These are phyloP conservation scores for Monilinia polystroma DNA, from an alignment of 2,329 filamentous ascomycete genomes.

Conservation along the genomic window DNA sequence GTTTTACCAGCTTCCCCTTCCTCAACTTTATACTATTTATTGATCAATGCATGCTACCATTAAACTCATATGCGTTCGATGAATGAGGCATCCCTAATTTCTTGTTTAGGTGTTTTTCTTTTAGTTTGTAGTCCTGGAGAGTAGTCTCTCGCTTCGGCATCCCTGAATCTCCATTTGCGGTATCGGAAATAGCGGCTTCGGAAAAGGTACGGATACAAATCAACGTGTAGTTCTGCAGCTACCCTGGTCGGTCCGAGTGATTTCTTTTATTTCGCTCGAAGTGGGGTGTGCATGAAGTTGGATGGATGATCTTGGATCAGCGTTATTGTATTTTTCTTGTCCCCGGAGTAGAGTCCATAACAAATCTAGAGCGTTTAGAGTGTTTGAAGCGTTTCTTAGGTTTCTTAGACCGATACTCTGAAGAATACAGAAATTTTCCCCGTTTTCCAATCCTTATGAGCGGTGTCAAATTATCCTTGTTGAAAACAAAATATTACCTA, in stretches of 20 bases:
- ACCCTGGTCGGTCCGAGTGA: constrained; percentile 15
- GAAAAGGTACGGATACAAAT: background rate
- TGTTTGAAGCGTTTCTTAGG: background rate
- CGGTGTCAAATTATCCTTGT: constrained; percentile 6
- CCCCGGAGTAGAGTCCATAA: background rate
- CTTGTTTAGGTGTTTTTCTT: background rate
- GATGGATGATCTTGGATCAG: background rate
- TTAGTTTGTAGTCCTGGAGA: background rate
- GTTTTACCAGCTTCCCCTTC: constrained; percentile 14
- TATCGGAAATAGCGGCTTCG: constrained; percentile 4
- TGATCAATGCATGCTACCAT: constrained; percentile 1
- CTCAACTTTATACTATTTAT: constrained; percentile 19
- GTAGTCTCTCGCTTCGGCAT: constrained; percentile 12
- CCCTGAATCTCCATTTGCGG: constrained; percentile 13
- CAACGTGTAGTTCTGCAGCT: constrained; percentile 7
- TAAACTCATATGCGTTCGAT: background rate
- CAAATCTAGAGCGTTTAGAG: background rate
- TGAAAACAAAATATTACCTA: background rate
- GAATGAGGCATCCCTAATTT: background rate
- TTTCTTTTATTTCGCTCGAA: background rate
- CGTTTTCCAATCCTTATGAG: background rate
- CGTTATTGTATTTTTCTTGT: background rate
- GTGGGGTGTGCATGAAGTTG: constrained; percentile 1
- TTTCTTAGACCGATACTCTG: background rate
- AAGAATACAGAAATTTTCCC: background rate